Conservation (phyloP, 768 basidiomycete genomes). For the Trametopsis cervina region DNA sequence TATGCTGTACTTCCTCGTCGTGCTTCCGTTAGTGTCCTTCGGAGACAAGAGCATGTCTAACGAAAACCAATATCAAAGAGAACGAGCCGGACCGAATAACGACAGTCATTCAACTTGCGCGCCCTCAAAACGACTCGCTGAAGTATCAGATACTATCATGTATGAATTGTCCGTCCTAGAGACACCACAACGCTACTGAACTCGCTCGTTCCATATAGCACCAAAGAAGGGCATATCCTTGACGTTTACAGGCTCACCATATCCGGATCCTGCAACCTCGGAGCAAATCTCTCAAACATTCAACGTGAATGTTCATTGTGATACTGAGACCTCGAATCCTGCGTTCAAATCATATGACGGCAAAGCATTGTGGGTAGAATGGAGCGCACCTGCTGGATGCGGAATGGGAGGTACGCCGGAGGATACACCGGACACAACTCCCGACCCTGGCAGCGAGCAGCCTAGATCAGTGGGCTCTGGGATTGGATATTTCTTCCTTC, state of each 20-base stretch:
- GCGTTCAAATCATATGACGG: slow-evolving; percentile 56
- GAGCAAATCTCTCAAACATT: slow-evolving; percentile 49
- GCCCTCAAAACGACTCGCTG: slow-evolving; percentile 24
- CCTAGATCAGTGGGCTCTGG: slow-evolving; percentile 50
- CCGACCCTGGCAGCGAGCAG: slow-evolving; percentile 10
- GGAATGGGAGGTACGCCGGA: slow-evolving; percentile 21
- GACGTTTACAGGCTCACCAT: slow-evolving; percentile 51
- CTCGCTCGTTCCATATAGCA: slow-evolving; percentile 22
- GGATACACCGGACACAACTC: slow-evolving; percentile 27
- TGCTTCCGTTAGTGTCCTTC: slow-evolving; percentile 44
- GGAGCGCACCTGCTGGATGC: slow-evolving; percentile 60
- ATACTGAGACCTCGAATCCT: slow-evolving; percentile 35
- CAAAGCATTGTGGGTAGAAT: slow-evolving; percentile 46
- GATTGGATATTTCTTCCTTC: slow-evolving; percentile 83
- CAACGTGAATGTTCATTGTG: slow-evolving; percentile 56
- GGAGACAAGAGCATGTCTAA: slow-evolving; percentile 72
- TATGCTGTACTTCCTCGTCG: not conserved
- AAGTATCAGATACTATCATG: slow-evolving; percentile 25
- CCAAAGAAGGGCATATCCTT: slow-evolving; percentile 52
- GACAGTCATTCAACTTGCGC: slow-evolving; percentile 70
- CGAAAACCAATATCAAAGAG: slow-evolving; percentile 54
- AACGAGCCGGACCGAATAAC: slow-evolving; percentile 52
- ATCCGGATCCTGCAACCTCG: slow-evolving; percentile 43
- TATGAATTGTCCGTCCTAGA: slow-evolving; percentile 24
- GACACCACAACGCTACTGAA: not conserved